Conservation (phyloP, 1,284 basidiomycete genomes). For the Trichosporon asahii region DNA sequence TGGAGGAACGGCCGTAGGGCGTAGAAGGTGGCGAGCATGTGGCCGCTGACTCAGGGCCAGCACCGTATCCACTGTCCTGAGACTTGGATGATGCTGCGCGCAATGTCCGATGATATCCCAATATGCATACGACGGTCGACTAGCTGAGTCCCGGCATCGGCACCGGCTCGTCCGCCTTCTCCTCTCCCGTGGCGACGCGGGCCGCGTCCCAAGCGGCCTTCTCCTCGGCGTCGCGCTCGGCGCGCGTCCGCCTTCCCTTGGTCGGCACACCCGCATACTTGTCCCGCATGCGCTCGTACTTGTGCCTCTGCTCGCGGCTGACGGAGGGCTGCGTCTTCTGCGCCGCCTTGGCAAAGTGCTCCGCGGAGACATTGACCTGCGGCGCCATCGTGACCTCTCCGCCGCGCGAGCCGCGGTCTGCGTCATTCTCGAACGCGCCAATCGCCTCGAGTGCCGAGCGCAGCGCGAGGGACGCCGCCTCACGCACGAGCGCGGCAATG, state of each 20-base stretch:
- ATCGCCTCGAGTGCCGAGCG: slow-evolving; percentile 66
- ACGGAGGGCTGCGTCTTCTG: slow-evolving; percentile 86
- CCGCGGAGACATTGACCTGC: slow-evolving; percentile 53
- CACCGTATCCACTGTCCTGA: background rate
- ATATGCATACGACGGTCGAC: background rate
- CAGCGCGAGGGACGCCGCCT: slow-evolving; percentile 83
- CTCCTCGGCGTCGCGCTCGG: slow-evolving; percentile 32
- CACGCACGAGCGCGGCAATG: slow-evolving; percentile 76
- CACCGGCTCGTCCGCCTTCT: background rate
- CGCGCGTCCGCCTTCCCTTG: slow-evolving; percentile 41
- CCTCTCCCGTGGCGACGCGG: background rate
- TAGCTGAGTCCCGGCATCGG: background rate
- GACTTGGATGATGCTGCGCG: background rate
- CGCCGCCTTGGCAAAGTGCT: slow-evolving; percentile 72
- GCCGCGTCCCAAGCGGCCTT: slow-evolving; percentile 1
- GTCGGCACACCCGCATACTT: slow-evolving; percentile 69
- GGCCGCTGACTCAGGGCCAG: background rate
- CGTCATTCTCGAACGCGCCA: slow-evolving; percentile 58
- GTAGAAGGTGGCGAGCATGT: background rate
- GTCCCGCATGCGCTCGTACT: slow-evolving; percentile 72
- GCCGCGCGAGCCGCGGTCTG: slow-evolving; percentile 27
- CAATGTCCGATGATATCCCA: background rate
- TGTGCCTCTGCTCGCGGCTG: slow-evolving; percentile 69
- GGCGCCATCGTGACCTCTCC: slow-evolving; percentile 17
- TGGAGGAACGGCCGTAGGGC: background rate